phyloP scores from a whole-genome alignment of 148 eudicot genomes.

The Vaccinium darrowii region DNA sequence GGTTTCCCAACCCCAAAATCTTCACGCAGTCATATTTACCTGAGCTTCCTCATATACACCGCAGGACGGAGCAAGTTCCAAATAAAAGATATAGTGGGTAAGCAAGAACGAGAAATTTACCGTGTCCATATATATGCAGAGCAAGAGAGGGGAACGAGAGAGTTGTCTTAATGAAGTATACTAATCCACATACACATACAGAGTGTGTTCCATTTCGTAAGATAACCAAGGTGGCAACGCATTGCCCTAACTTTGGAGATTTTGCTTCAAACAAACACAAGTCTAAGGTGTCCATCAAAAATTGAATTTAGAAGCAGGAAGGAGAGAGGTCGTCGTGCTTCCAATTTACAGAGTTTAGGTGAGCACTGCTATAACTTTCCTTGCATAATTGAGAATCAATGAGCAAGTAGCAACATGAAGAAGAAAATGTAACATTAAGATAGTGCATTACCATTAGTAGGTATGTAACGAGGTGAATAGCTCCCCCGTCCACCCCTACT shows the following conservation, averaged over 20 bases:
- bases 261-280: neutral
- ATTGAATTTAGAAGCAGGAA: neutral
- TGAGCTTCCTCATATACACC: neutral
- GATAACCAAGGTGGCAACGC: neutral
- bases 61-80: neutral
- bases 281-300: neutral
- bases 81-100: neutral
- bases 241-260: neutral
- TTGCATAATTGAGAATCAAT: neutral
- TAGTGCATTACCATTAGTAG: slow-evolving; percentile 35
- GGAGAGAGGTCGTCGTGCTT: neutral
- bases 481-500: slow-evolving; percentile 57
- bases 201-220: neutral
- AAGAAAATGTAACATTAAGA: neutral
- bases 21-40: neutral
- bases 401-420: slow-evolving; percentile 2
- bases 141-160: neutral
- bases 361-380: neutral
- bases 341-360: neutral
- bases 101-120: neutral
- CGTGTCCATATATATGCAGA: neutral
- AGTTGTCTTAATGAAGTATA: neutral
- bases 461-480: slow-evolving; percentile 30
- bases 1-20: neutral
- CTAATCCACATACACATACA: neutral